These are phyloP conservation scores for Geotrichum fermentans DNA, from an alignment of 1,139 yeast genomes.

Conservation along the genomic window DNA sequence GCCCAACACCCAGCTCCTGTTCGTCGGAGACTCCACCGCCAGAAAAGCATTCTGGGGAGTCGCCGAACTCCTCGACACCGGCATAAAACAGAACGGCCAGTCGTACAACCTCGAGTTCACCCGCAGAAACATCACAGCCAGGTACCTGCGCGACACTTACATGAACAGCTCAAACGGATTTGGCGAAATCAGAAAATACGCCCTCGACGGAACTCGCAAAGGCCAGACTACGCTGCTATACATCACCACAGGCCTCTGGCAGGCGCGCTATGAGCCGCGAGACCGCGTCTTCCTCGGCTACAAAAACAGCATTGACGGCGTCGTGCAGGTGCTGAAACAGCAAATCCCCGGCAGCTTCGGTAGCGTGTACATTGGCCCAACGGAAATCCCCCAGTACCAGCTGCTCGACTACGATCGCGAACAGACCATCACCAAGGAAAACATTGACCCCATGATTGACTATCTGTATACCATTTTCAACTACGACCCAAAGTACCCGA, in stretches of 20 bases:
- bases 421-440: conserved; percentile 2
- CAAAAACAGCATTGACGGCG: conserved; percentile 8
- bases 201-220: not conserved
- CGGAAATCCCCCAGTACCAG: conserved; percentile 11
- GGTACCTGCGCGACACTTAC: conserved; percentile 14
- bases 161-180: conserved; percentile 3
- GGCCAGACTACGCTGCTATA: conserved; percentile 7
- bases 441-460: conserved; percentile 6
- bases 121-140: conserved; percentile 7
- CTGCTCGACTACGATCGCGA: conserved; percentile 9
- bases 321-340: conserved; percentile 3
- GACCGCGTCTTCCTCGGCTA: not conserved
- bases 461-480: conserved; percentile 11
- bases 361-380: conserved; percentile 13
- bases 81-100: conserved; percentile 1
- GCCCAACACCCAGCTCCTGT: conserved; percentile 6
- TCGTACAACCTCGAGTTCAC: conserved; percentile 9
- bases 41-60: conserved; percentile 13
- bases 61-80: conserved; percentile 8
- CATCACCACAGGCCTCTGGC: conserved; percentile 19
- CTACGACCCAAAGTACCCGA: not conserved
- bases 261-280: conserved; percentile 15
- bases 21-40: conserved; percentile 18
- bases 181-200: conserved; percentile 1
- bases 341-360: conserved; percentile 9